phyloP scores from a whole-genome alignment of 2,329 filamentous ascomycete genomes.

The Aspergillus sp. region DNA sequence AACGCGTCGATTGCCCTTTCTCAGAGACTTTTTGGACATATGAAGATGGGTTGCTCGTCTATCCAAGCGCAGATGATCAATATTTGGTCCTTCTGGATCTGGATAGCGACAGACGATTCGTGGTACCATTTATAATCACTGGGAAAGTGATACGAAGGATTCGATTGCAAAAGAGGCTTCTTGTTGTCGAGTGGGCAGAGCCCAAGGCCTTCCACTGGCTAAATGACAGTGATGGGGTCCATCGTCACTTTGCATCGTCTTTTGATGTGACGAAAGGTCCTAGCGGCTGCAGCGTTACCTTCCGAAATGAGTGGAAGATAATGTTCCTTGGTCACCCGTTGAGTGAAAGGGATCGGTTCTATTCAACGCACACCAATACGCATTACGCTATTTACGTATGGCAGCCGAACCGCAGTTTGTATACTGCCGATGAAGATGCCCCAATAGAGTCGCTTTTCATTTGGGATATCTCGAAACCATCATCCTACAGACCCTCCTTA shows the following conservation, averaged over 20 bases:
- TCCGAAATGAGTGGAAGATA: conserved; percentile 58
- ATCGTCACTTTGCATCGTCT: conserved; percentile 57
- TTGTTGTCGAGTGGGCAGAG: conserved; percentile 63
- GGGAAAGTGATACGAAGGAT: conserved; percentile 52
- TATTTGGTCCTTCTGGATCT: conserved; percentile 48
- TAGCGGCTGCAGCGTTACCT: conserved; percentile 41
- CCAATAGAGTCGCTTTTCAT: conserved; percentile 55
- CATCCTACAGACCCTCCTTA: conserved; percentile 46
- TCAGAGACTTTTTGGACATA: conserved; percentile 50
- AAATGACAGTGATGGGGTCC: conserved; percentile 48
- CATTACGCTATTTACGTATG: conserved; percentile 61
- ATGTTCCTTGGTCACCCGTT: conserved; percentile 54
- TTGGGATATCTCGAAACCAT: conserved; percentile 54
- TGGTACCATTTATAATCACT: conserved; percentile 48
- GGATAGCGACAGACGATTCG: conserved; percentile 36
- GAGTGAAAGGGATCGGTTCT: conserved; percentile 56
- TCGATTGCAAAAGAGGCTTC: conserved; percentile 49
- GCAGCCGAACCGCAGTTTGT: conserved; percentile 54
- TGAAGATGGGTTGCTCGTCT: conserved; percentile 55
- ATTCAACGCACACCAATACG: conserved; percentile 54
- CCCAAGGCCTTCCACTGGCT: conserved; percentile 47
- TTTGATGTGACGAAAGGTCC: conserved; percentile 43
- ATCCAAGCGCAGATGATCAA: conserved; percentile 35
- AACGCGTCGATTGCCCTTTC: conserved; percentile 30
- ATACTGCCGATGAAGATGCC: conserved; percentile 49